Base-by-base conservation (phyloP, 495 filamentous ascomycete genomes). In the Xanthoparmelia taractica region DNA sequence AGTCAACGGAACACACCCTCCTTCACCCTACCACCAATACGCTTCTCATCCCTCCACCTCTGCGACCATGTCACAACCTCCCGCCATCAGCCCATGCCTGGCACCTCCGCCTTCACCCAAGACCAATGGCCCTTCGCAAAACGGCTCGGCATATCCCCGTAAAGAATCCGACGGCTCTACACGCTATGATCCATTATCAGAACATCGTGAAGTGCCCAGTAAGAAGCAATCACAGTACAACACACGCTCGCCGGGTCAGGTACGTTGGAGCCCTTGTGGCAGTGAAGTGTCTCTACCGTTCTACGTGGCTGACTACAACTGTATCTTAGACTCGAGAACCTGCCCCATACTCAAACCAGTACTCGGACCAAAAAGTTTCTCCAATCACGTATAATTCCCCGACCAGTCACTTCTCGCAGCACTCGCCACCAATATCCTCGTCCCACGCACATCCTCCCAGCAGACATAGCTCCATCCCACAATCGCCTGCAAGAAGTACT, bases 101-200 rank as follows among this genome's bases (percentile, higher is more conserved):
- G 67, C 61, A 20, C 64, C 64, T 31, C 62, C 65, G 23, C 67
- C 67, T 20, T 71, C 69, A 10, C 69, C 69, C 37, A 69, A 66
- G 48, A 62, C 64, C 50, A 69, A 68, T 36, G 63, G 69, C n/a
- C 45, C 59, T 57, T 58, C 58, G 25, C 65, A 64, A 18, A 59
- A 63, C 29, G 55, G 64, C n/a, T 63, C 64, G 17, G 47, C 61
- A 27, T 69, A 66, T 38, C 41, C 50, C 54, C 57, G 57, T 23
- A 63, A 60, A 52, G 64, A 69, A 31, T 60, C 64, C 40, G 63
- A 62, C 45, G 36, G 59, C 15, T 74, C 74, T 12, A 74, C 73
- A 58, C 81, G 77, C 70, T 82, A 81, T 65, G 78, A 82, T 63
- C 78, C 79, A 34, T 76, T 77, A 15, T 71, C 72, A 17, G 77